A percentile compares a stretch with the other conserved stretches of the same genome.
phyloP scores from a whole-genome alignment of 1,139 yeast genomes.

The Insectozyma bohioensis region DNA sequence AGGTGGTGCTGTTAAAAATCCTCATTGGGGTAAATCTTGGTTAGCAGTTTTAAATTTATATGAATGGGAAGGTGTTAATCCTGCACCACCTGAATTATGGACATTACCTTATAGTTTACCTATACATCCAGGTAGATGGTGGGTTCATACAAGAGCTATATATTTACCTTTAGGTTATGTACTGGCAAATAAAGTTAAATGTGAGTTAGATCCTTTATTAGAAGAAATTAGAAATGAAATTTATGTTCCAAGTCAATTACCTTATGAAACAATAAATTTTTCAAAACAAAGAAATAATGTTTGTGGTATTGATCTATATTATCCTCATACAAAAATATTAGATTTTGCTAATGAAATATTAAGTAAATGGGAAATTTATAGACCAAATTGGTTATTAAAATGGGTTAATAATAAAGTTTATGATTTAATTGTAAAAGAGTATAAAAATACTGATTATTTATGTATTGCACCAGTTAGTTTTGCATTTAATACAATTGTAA shows the following conservation, averaged over 20 bases:
- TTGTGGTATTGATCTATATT: constrained; percentile 89
- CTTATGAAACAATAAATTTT: constrained; percentile 70
- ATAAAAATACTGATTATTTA: constrained; percentile 73
- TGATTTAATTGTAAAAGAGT: constrained; percentile 70
- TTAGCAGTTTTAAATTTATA: constrained; percentile 76
- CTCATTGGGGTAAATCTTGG: constrained; percentile 99
- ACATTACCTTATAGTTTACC: constrained; percentile 77
- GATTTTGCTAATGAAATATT: constrained; percentile 62
- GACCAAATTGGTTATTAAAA: constrained; percentile 74
- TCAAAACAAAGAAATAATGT: constrained; percentile 73
- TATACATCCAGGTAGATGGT: constrained; percentile 95
- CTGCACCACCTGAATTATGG: constrained; percentile 98
- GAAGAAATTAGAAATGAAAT: constrained; percentile 72
- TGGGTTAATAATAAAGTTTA: constrained; percentile 54
- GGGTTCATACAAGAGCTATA: constrained; percentile 97
- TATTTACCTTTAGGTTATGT: constrained; percentile 86
- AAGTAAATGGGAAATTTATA: constrained; percentile 63
- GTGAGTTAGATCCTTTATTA: constrained; percentile 65
- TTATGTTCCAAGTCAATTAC: constrained; percentile 48
- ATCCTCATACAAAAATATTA: constrained; percentile 78
- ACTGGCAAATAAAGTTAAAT: constrained; percentile 54
- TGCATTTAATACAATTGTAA: constrained; percentile 78
- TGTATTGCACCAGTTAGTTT: constrained; percentile 94
- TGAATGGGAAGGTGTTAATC: constrained; percentile 96
- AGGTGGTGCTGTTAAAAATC: constrained; percentile 89